phyloP scores from a whole-genome alignment of 306 rosid genomes.

The Ochetophila trinervis region DNA sequence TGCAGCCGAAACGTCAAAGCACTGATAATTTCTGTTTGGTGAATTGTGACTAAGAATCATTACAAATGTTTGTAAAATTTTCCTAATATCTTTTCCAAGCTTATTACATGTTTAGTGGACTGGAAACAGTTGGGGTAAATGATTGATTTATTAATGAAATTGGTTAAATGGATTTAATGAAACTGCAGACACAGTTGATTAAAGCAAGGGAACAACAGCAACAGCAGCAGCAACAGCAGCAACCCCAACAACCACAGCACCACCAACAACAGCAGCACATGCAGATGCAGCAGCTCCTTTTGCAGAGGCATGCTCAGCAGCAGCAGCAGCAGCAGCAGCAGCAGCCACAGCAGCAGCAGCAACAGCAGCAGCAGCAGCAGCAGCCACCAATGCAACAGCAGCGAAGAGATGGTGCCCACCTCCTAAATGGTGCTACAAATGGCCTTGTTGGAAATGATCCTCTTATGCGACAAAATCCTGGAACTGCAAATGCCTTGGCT shows the following conservation, averaged over 20 bases:
- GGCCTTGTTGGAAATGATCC: slow-evolving; percentile 83
- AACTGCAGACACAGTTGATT: slow-evolving; percentile 71
- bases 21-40: too few relatives aligned
- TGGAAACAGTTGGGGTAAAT: slow-evolving; percentile 7
- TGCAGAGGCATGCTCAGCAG: slow-evolving; percentile 71
- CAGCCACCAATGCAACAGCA: slow-evolving; percentile 58
- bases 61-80: too few relatives aligned
- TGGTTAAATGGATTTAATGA: slow-evolving; percentile 14
- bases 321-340: slow-evolving; percentile 67
- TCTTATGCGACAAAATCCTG: slow-evolving; percentile 66
- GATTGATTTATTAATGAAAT: slow-evolving; percentile 2
- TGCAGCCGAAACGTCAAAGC: too few relatives aligned
- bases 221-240: slow-evolving; percentile 52
- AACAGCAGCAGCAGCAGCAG: slow-evolving; percentile 46
- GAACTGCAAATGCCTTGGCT: slow-evolving; percentile 89
- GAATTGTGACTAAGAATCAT: too few relatives aligned
- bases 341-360: slow-evolving; percentile 50
- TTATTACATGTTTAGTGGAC: slow-evolving; percentile 13
- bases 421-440: slow-evolving; percentile 72
- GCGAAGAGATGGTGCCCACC: slow-evolving; percentile 86
- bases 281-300: slow-evolving; percentile 70
- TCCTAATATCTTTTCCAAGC: not conserved
- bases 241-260: slow-evolving; percentile 50
- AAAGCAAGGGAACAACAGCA: slow-evolving; percentile 92
- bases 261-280: slow-evolving; percentile 75